Percentiles rank a stretch among this genome's conserved stretches.
Evolutionary conservation across 2,329 filamentous ascomycete genomes (phyloP).

Genomic region (Elsinoe ampelina): DNA sequence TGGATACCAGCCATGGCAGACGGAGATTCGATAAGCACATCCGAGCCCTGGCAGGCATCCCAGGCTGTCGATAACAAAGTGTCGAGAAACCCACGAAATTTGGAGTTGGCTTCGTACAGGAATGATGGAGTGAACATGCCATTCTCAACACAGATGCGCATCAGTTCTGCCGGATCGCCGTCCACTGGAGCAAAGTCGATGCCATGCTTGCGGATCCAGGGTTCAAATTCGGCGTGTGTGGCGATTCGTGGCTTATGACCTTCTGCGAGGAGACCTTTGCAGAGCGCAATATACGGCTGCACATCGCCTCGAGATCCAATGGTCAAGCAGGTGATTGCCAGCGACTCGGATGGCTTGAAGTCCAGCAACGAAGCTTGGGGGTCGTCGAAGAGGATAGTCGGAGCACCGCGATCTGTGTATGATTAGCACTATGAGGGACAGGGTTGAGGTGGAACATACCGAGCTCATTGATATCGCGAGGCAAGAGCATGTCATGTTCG

Average conservation of each 20-base stretch:
- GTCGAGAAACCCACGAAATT: conserved; percentile 93
- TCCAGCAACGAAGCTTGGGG: conserved; percentile 78
- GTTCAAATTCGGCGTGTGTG: conserved; percentile 81
- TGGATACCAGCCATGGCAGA: conserved; percentile 97
- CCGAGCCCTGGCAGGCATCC: conserved; percentile 72
- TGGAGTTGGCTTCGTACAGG: conserved; percentile 72
- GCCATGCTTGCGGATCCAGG: conserved; percentile 83
- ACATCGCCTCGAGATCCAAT: conserved; percentile 95
- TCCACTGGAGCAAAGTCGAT: conserved; percentile 86
- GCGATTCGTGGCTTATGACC: conserved; percentile 82
- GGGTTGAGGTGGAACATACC: conserved; percentile 2
- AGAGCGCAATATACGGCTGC: conserved; percentile 93
- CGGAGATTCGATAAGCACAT: conserved; percentile 88
- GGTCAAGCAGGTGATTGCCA: conserved; percentile 85
- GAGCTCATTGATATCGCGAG: conserved; percentile 19
- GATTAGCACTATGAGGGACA: neutral
- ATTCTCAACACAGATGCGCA: conserved; percentile 92
- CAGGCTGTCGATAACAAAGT: conserved; percentile 75
- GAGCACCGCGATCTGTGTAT: conserved; percentile 41
- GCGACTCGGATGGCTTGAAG: conserved; percentile 72
- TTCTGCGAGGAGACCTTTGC: conserved; percentile 79
- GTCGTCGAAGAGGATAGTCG: conserved; percentile 82
- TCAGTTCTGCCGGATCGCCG: conserved; percentile 86
- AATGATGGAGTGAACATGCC: conserved; percentile 95
- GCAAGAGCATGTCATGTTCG: conserved; percentile 31